These are phyloP conservation scores for Venustampulla echinocandica DNA, from an alignment of 495 filamentous ascomycete genomes.

Conservation along the genomic window DNA sequence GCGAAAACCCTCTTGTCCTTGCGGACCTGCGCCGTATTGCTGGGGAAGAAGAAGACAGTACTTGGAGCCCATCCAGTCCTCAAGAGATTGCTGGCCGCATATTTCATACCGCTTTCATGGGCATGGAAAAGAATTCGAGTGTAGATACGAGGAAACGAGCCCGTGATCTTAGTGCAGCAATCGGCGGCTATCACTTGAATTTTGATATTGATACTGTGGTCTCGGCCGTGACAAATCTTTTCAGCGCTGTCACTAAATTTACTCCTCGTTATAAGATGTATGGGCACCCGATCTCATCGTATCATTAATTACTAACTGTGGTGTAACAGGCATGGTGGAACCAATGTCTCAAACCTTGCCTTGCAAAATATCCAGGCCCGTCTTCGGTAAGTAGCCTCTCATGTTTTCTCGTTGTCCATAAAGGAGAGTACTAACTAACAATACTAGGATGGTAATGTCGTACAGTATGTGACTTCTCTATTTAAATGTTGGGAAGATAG, in stretches of 20 bases:
- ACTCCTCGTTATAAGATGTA: constrained; percentile 60
- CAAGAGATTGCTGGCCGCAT: constrained; percentile 55
- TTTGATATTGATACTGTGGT: constrained; percentile 62
- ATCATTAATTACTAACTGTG: too few species aligned
- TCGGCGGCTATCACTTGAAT: constrained; percentile 66
- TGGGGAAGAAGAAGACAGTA: constrained; percentile 40
- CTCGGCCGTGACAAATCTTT: constrained; percentile 43
- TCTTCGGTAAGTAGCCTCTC: constrained; percentile 55
- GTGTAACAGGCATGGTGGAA: constrained; percentile 65
- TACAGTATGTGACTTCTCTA: too few species aligned
- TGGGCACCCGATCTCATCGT: too few species aligned
- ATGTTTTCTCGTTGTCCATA: too few species aligned
- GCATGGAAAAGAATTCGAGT: constrained; percentile 61
- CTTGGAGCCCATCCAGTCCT: constrained; percentile 46
- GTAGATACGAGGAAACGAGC: constrained; percentile 66
- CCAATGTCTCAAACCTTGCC: constrained; percentile 46
- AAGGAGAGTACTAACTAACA: too few species aligned
- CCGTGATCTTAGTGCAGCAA: constrained; percentile 53
- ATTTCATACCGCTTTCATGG: constrained; percentile 77
- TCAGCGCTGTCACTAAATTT: constrained; percentile 45
- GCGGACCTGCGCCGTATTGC: constrained; percentile 57
- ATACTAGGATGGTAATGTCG: too few species aligned
- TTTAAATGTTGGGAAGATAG: too few species aligned
- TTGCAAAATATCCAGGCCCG: constrained; percentile 81
- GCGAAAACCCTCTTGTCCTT: constrained; percentile 55